A percentile compares a stretch with the other conserved stretches of the same genome.
Evolutionary conservation across 345 rosid genomes (phyloP).

Genomic region (Excoecaria cochinchinensis): DNA sequence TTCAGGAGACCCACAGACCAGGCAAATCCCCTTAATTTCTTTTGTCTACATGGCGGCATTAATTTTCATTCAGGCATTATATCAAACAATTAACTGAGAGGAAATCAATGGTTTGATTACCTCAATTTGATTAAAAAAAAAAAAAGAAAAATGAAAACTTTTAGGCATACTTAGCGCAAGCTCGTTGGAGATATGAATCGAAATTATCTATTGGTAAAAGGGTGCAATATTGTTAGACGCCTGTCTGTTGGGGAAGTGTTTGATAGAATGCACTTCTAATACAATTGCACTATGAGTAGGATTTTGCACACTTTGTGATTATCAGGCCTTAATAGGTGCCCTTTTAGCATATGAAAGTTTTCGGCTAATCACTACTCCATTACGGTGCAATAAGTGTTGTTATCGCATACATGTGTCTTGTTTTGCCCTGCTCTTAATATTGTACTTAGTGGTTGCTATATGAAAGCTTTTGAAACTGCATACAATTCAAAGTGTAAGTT

Average conservation of each 20-base stretch:
- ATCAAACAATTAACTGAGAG: slow-evolving; percentile 16
- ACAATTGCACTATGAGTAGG: too few relatives aligned
- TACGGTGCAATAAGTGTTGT: neutral
- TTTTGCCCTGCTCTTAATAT: neutral
- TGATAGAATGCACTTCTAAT: neutral
- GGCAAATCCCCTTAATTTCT: slow-evolving; percentile 32
- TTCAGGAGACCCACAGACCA: slow-evolving; percentile 69
- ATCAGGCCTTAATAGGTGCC: too few relatives aligned
- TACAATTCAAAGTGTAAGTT: neutral
- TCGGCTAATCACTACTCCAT: neutral
- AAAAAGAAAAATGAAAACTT: neutral
- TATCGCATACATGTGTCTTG: neutral
- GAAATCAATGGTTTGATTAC: neutral
- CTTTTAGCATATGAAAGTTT: neutral
- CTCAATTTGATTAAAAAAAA: neutral
- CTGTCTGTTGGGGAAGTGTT: neutral
- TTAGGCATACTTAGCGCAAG: neutral
- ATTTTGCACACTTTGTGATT: neutral
- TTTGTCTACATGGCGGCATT: neutral
- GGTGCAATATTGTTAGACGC: neutral
- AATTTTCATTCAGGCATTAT: slow-evolving; percentile 25
- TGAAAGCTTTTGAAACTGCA: neutral
- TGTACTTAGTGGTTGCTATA: neutral
- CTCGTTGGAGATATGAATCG: neutral
- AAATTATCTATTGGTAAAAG: neutral